Evolutionary conservation across 2,329 filamentous ascomycete genomes (phyloP).

Genomic region (Macroventuria anomochaeta): DNA sequence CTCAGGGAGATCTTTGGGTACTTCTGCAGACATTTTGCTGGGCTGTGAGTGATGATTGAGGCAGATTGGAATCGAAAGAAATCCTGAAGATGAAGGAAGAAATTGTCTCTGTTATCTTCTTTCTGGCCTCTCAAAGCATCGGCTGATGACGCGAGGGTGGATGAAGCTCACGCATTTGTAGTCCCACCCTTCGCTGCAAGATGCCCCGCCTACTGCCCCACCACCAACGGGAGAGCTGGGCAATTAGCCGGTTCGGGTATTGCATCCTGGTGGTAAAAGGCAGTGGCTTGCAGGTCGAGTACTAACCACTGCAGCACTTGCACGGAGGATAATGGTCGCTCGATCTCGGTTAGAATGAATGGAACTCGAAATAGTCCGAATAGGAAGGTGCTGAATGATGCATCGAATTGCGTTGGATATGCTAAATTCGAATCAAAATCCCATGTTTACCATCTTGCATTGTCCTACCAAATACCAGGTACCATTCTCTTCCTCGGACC

Average conservation of each 20-base stretch:
- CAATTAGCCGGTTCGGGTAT: slow-evolving; percentile 11
- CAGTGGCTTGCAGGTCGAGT: slow-evolving; percentile 9
- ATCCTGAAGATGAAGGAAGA: background rate
- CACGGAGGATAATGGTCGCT: slow-evolving; percentile 1
- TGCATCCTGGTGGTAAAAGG: background rate
- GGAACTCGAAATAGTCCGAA: background rate
- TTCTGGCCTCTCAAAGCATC: background rate
- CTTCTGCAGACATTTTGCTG: slow-evolving; percentile 17
- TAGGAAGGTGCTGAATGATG: slow-evolving; percentile 1
- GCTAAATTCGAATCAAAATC: slow-evolving; percentile 8
- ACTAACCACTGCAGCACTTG: background rate
- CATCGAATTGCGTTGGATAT: slow-evolving; percentile 6
- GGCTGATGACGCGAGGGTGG: slow-evolving; percentile 12
- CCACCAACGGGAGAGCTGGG: slow-evolving; percentile 2
- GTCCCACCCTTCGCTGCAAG: slow-evolving; percentile 14
- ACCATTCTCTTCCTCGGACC: slow-evolving; percentile 40
- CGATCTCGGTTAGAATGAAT: background rate
- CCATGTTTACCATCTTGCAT: slow-evolving; percentile 2
- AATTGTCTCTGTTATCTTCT: background rate
- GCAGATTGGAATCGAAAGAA: background rate
- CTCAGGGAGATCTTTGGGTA: slow-evolving; percentile 44
- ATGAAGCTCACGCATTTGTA: slow-evolving; percentile 13
- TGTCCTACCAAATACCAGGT: slow-evolving; percentile 40
- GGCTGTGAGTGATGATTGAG: background rate
- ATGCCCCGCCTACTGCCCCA: slow-evolving; percentile 15